Evolutionary conservation across 179 eudicot species (phyloP).

Genomic region (Amaranthus tricolor): DNA sequence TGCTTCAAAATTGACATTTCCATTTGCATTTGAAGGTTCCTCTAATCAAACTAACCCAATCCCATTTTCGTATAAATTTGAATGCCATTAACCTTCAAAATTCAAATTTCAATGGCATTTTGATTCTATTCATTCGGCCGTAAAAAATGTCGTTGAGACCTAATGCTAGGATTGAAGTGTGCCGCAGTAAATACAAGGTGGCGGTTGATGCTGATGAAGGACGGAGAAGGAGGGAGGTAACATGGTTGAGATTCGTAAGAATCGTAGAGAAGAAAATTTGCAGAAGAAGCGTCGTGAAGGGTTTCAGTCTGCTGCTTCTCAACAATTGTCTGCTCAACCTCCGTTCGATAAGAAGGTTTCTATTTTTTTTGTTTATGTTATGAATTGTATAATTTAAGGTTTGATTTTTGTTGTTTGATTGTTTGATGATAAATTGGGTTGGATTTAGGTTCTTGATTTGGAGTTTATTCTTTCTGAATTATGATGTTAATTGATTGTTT

Average conservation of each 20-base stretch:
- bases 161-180: constrained; percentile 28
- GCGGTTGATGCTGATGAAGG: constrained; percentile 36
- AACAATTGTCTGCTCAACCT: constrained; percentile 4
- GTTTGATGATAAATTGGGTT: not conserved
- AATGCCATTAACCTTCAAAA: too few species aligned
- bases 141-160: constrained; percentile 34
- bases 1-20: too few species aligned
- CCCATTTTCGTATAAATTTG: too few species aligned
- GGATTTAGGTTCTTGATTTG: not conserved
- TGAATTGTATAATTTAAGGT: not conserved
- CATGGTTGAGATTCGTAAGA: constrained; percentile 37
- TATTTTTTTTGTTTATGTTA: not conserved
- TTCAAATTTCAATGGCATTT: too few species aligned
- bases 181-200: constrained; percentile 35
- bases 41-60: too few species aligned
- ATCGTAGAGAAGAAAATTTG: constrained; percentile 33
- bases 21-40: too few species aligned
- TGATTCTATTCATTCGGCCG: not conserved
- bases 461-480: not conserved
- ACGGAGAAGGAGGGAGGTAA: constrained; percentile 29
- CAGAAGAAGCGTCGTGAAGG: constrained; percentile 39
- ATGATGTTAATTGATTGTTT: not conserved
- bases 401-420: not conserved
- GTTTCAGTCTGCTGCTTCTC: constrained; percentile 13
- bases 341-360: constrained; percentile 30